These are phyloP conservation scores for Schwanniomyces pseudopolymorphus DNA, from an alignment of 805 yeast genomes.

Conservation along the genomic window DNA sequence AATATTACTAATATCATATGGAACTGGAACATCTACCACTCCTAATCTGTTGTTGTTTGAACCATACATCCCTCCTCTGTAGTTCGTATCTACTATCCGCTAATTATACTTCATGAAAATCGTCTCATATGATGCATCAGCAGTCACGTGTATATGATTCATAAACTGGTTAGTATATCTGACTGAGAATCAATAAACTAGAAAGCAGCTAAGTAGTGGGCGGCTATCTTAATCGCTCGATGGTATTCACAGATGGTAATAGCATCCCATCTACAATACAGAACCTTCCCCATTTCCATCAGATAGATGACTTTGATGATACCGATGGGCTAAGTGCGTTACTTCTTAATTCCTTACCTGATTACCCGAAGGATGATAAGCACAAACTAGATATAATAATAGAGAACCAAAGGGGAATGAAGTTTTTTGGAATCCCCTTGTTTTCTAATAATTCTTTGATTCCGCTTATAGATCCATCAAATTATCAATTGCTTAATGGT, in stretches of 20 bases:
- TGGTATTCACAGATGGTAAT: neutral
- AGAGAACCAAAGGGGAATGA: conserved; percentile 57
- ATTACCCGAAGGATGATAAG: conserved; percentile 3
- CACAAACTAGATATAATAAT: conserved; percentile 22
- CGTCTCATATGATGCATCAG: no score
- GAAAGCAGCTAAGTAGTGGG: no score
- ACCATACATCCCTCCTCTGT: neutral
- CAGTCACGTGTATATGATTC: neutral
- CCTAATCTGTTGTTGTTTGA: neutral
- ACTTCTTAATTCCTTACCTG: neutral
- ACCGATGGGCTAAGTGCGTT: neutral
- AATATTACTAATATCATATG: neutral
- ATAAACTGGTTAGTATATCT: no score
- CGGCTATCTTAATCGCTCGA: neutral
- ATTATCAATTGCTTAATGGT: conserved; percentile 46
- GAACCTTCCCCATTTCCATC: neutral
- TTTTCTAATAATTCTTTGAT: conserved; percentile 46
- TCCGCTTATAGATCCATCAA: conserved; percentile 52
- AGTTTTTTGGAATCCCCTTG: conserved; percentile 51
- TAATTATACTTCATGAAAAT: neutral
- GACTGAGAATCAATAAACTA: no score
- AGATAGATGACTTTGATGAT: neutral
- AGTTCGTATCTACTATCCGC: neutral
- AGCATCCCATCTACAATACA: neutral
- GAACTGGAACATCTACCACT: neutral